phyloP scores from a whole-genome alignment of 2,329 filamentous ascomycete genomes.

The Periglandula ipomoeae region DNA sequence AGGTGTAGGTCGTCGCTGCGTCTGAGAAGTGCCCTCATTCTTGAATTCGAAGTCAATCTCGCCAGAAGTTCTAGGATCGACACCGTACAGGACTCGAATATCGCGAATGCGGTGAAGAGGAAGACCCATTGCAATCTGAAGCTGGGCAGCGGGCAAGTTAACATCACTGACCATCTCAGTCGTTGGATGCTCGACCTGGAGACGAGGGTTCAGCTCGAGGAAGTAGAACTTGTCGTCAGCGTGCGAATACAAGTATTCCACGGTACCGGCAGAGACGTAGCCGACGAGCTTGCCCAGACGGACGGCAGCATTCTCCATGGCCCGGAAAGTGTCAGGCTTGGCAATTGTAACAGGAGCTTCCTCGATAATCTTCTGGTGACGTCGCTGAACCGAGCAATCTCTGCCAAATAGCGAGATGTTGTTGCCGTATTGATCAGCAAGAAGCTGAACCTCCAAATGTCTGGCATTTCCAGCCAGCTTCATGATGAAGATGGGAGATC shows the following conservation, averaged over 20 bases:
- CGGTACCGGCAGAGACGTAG: slow-evolving; percentile 96
- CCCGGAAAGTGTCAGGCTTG: slow-evolving; percentile 77
- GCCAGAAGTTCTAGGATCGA: slow-evolving; percentile 76
- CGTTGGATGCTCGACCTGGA: slow-evolving; percentile 98
- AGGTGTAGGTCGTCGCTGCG: slow-evolving; percentile 80
- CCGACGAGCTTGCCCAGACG: slow-evolving; percentile 89
- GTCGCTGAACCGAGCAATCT: slow-evolving; percentile 96
- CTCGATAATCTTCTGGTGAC: slow-evolving; percentile 99
- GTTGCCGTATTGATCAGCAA: slow-evolving; percentile 98
- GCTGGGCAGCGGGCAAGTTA: slow-evolving; percentile 91
- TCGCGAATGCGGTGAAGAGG: slow-evolving; percentile 92
- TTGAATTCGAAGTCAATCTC: slow-evolving; percentile 97
- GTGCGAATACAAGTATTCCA: slow-evolving; percentile 98
- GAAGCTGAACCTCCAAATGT: slow-evolving; percentile 92
- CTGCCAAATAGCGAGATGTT: slow-evolving; percentile 98
- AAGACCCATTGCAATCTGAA: slow-evolving; percentile 98
- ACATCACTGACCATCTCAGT: slow-evolving; percentile 99
- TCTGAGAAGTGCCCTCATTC: slow-evolving; percentile 70
- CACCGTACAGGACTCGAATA: slow-evolving; percentile 91
- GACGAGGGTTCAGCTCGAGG: slow-evolving; percentile 94
- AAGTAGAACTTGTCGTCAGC: slow-evolving; percentile 99
- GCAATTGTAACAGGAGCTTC: slow-evolving; percentile 97
- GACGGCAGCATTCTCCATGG: slow-evolving; percentile 95
- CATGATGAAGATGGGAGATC: slow-evolving; percentile 99
- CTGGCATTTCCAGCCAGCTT: slow-evolving; percentile 94